A percentile compares a stretch with the other conserved stretches of the same genome.
Evolutionary conservation across 208 protist genomes (phyloP).

Genomic region (Balamuthia mandrillaris): DNA sequence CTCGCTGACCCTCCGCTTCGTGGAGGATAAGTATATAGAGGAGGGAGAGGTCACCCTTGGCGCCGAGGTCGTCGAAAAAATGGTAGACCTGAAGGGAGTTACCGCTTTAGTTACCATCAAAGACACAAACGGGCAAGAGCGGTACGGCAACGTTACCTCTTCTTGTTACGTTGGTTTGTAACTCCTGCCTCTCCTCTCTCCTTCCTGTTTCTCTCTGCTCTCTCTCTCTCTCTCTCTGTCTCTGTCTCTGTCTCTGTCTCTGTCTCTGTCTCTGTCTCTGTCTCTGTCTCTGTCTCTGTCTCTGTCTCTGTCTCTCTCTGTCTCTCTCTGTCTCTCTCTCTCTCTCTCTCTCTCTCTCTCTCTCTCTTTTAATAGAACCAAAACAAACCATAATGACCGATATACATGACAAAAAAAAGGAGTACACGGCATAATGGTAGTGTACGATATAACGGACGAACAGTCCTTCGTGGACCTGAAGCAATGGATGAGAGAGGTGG

Average conservation of each 20-base stretch:
- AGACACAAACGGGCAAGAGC: constrained; percentile 19
- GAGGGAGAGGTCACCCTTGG: too few relatives aligned
- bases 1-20: background rate
- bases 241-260: background rate
- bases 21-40: too few relatives aligned
- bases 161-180: constrained; percentile 17
- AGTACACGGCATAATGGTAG: background rate
- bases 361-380: too few relatives aligned
- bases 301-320: too few relatives aligned
- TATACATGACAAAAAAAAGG: too few relatives aligned
- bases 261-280: background rate
- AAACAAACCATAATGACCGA: too few relatives aligned
- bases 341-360: too few relatives aligned
- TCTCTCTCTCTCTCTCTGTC: background rate
- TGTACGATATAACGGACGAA: background rate
- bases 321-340: too few relatives aligned
- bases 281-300: too few relatives aligned
- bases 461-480: background rate
- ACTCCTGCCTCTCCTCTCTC: background rate
- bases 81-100: too few relatives aligned
- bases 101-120: too few relatives aligned
- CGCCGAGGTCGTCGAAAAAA: too few relatives aligned
- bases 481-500: background rate
- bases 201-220: background rate
- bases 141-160: constrained; percentile 20